A percentile compares a stretch with the other conserved stretches of the same genome.
phyloP scores from a whole-genome alignment of 1,284 basidiomycete genomes.

The Athelia psychrophila region DNA sequence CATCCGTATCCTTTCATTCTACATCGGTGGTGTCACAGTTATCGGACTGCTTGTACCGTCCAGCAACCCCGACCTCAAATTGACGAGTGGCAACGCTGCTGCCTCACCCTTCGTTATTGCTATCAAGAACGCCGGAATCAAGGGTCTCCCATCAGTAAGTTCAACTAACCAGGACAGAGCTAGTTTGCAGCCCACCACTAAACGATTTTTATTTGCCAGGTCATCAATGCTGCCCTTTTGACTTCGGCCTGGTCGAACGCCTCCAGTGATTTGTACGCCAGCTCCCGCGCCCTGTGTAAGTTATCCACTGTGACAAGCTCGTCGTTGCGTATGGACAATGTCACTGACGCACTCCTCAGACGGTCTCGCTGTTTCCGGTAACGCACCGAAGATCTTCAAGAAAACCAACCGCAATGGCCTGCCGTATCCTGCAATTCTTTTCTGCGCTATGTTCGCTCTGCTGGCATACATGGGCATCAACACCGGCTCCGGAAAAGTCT shows the following conservation, averaged over 20 bases:
- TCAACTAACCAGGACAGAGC: too few relatives aligned
- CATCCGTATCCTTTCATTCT: conserved; percentile 58
- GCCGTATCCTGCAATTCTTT: conserved; percentile 66
- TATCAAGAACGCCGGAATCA: conserved; percentile 43
- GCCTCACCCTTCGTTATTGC: conserved; percentile 64
- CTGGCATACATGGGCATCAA: conserved; percentile 10
- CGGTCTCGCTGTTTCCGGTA: conserved; percentile 54
- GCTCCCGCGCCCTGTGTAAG: conserved; percentile 52
- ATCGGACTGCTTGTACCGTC: conserved; percentile 60
- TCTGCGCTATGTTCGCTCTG: conserved; percentile 24
- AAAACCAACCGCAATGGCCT: conserved; percentile 70
- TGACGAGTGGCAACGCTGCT: conserved; percentile 42
- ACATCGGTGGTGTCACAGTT: conserved; percentile 40
- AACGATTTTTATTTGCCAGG: too few relatives aligned
- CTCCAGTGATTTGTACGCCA: conserved; percentile 52
- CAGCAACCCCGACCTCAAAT: conserved; percentile 42
- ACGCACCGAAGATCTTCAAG: conserved; percentile 56
- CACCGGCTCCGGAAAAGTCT: conserved; percentile 10
- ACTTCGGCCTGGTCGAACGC: conserved; percentile 59
- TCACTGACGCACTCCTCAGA: conserved; percentile 35
- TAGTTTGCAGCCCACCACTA: too few relatives aligned
- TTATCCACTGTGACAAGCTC: conserved; percentile 58
- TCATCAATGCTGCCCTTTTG: conserved; percentile 62
- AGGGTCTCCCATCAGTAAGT: conserved; percentile 1
- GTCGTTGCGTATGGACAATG: conserved; percentile 45